Base-by-base conservation (phyloP, 163 green algal genomes). In the Scenedesmus sp. region DNA sequence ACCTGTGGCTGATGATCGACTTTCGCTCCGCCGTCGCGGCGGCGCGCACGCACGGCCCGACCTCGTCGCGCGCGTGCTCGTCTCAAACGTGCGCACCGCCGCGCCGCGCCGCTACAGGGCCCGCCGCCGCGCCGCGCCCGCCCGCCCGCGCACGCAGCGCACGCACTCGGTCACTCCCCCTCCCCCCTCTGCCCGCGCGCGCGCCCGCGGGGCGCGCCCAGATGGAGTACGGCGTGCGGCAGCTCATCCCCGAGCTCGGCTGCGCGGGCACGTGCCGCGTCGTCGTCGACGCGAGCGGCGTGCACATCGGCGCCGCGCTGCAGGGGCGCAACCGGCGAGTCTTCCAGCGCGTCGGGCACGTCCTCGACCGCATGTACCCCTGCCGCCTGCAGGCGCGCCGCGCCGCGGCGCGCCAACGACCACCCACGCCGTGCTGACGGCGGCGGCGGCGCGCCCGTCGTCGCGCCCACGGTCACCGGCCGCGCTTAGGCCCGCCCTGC, bases 1-100 rank as follows among this genome's bases (percentile, higher is more conserved):
- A 64, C 29, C 74, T 81, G 28, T 81, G 74, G 74, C 74, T 81
- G 26, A 75, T 81, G 63, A 75, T 81, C 26, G 74, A 81, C 63
- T 69, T 62, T 63, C 54, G 63, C n/a, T 62, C 74, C 31, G 74
- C 74, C 39, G 74, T 81, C 26, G 50, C n/a, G 14, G 74, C 74
- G 11, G 69, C 50, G 50, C 63, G 63, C 26, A 69, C 74, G 17
- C 74, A 81, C 17, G 74, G 74, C 36, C 47, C 62, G 74, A 81
- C 22, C 42, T 75, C 1, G 50, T 81, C 29, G 39, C 74, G 22
- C 53, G 74, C 14, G 63, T 75, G 48, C 34, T 81, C 17, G 56
- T 81, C 22, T 81, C 74, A 42, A 81, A 81, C 45, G 74, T 81
- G 50, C 63, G 71, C 10, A 33, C 20, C 20, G n/a, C n/a, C n/a